Evolutionary conservation across 768 basidiomycete species (phyloP), one percentile per base, ranked within the genome.

Genomic region (Xerocomus spinulosus): DNA sequence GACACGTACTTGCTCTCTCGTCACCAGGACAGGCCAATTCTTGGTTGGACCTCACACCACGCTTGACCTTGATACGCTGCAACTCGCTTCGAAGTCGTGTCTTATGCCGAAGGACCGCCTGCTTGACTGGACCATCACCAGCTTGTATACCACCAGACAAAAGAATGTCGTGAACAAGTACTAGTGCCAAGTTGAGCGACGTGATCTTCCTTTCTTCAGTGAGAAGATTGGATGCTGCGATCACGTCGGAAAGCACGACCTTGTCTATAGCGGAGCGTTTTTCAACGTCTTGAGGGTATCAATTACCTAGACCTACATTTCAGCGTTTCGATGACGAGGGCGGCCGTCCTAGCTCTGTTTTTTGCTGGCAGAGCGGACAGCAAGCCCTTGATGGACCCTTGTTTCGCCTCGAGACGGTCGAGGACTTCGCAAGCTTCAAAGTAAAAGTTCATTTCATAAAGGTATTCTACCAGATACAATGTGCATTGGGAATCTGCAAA

Each of bases 371-470:
- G 72, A 46, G 80, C 78, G 17, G 81, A 80, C 34, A 95, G 71
- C 28, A 92, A 68, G 45, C 93, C 80, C 62, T 95, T 93, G 61
- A 97, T 87, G 13, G 91, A 94, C n/a, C 92, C 93, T 66, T 92
- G 77, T 65, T 87, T 92, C 36, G 81, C 78, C 63, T 94, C 88
- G 50, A 97, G 77, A 56, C 83, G 84, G 63, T 95, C 92, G 58
- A 97, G 73, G 5, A 83, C 76, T 59, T 82, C 77, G 55, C 85
- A 85, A 55, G 92, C 90, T 66, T 90, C 85, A 72, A 92, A 92
- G 73, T 96, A 96, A 72, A 95, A 93, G 74, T 94, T 94, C 93
- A 96, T 95, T 68, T 62, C 45, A 63, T 7, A 46, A 42, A 42
- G 46, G 44, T 63, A 65, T 50, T 55, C 52, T 64, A 67, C 58